Conservation (phyloP, 2,329 filamentous ascomycete species). For the Paracoccidioides lutzii region DNA sequence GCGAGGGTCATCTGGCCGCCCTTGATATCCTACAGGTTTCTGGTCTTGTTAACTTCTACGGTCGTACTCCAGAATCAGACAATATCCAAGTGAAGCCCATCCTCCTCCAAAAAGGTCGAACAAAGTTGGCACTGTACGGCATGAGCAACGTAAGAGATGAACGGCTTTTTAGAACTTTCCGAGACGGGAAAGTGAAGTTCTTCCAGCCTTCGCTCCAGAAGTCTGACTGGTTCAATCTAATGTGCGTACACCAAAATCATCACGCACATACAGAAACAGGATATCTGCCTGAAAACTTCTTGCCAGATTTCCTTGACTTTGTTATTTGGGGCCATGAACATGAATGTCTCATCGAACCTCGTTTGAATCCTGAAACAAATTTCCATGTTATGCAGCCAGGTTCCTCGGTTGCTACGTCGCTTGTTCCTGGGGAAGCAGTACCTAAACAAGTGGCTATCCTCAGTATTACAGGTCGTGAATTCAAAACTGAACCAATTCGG, state of each 20-base stretch:
- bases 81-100: slow-evolving; percentile 89
- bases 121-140: slow-evolving; percentile 85
- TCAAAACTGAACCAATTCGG: slow-evolving; percentile 65
- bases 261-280: slow-evolving; percentile 80
- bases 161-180: slow-evolving; percentile 82
- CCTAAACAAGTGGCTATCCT: slow-evolving; percentile 83
- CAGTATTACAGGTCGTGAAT: slow-evolving; percentile 69
- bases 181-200: slow-evolving; percentile 88
- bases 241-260: slow-evolving; percentile 94
- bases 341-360: slow-evolving; percentile 81
- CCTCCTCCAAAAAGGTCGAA: slow-evolving; percentile 80
- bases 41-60: slow-evolving; percentile 91
- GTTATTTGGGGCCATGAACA: slow-evolving; percentile 97
- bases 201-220: slow-evolving; percentile 70
- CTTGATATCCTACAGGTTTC: slow-evolving; percentile 84
- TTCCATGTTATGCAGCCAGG: slow-evolving; percentile 97
- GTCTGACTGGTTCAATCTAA: slow-evolving; percentile 87
- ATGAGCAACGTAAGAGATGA: slow-evolving; percentile 95
- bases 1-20: slow-evolving; percentile 82
- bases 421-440: slow-evolving; percentile 79
- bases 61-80: slow-evolving; percentile 79
- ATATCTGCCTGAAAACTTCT: slow-evolving; percentile 86
- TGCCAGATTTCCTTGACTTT: slow-evolving; percentile 82
- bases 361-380: slow-evolving; percentile 68
- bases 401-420: slow-evolving; percentile 86